Evolutionary conservation across 441 rosid species (phyloP).

Genomic region (Kokia cookei): DNA sequence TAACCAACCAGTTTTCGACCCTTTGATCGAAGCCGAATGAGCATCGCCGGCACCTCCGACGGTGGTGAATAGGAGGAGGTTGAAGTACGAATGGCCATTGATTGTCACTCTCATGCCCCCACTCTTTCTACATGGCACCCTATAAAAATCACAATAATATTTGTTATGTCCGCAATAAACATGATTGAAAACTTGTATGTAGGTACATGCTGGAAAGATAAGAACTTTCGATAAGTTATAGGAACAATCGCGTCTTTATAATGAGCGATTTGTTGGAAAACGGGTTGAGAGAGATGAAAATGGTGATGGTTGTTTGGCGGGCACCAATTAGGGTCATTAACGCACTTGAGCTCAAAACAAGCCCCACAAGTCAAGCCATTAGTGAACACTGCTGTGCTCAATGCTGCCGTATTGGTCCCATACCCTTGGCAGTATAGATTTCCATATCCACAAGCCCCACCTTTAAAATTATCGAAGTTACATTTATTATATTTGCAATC

Average conservation of each 20-base stretch:
- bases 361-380: constrained; percentile 35
- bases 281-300: constrained; percentile 55
- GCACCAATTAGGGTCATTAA: constrained; percentile 32
- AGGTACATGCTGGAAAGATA: background rate
- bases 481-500: background rate
- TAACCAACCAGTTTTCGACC: constrained; percentile 47
- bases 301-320: constrained; percentile 48
- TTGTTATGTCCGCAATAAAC: background rate
- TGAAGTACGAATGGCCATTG: constrained; percentile 50
- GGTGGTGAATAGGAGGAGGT: constrained; percentile 44
- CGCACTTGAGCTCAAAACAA: constrained; percentile 36
- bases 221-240: constrained; percentile 40
- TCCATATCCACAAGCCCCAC: constrained; percentile 42
- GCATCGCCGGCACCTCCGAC: constrained; percentile 54
- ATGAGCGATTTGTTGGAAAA: constrained; percentile 46
- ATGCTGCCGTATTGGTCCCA: constrained; percentile 36
- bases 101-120: constrained; percentile 53
- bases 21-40: constrained; percentile 37
- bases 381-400: constrained; percentile 34
- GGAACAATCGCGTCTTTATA: constrained; percentile 53
- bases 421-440: constrained; percentile 38
- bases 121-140: constrained; percentile 47
- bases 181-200: too few relatives aligned
- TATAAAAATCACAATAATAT: background rate
- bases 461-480: background rate